Conservation (phyloP, 768 basidiomycete species). For the Lactarius pseudohatsudake region DNA sequence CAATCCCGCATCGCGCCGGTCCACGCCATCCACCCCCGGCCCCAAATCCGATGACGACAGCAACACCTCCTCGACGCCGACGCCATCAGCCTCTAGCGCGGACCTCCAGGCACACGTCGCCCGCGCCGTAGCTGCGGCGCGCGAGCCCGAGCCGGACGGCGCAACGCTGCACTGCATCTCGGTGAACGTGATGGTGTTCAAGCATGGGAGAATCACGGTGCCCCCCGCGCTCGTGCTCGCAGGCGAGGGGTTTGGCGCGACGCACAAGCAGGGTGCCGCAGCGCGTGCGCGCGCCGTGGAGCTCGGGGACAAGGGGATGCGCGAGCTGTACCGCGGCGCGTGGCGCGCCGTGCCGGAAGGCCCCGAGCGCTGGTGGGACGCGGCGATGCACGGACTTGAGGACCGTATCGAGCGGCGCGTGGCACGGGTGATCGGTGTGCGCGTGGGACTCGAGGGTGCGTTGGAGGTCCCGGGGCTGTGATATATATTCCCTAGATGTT, state of each 20-base stretch:
- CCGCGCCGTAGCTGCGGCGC: conserved; percentile 10
- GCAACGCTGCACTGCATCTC: conserved; percentile 60
- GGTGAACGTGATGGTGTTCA: conserved; percentile 67
- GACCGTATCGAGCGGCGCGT: conserved; percentile 33
- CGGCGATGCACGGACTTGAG: conserved; percentile 47
- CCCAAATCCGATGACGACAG: conserved; percentile 8
- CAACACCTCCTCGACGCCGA: conserved; percentile 13
- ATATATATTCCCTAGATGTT: background rate
- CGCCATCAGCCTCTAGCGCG: conserved; percentile 20
- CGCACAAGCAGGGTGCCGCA: conserved; percentile 27
- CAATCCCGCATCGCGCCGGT: conserved; percentile 35
- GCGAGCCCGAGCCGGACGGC: conserved; percentile 50
- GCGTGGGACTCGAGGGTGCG: conserved; percentile 37
- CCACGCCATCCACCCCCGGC: conserved; percentile 34
- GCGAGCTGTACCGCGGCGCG: conserved; percentile 51
- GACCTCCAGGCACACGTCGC: background rate
- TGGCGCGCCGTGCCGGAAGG: conserved; percentile 61
- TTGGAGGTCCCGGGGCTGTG: conserved; percentile 6
- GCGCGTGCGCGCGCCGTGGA: conserved; percentile 30
- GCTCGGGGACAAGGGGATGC: conserved; percentile 43
- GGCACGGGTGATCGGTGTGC: conserved; percentile 33
- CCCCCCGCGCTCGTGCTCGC: conserved; percentile 66
- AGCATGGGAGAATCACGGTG: conserved; percentile 67
- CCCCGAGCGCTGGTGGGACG: conserved; percentile 66
- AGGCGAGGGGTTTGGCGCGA: conserved; percentile 51